Evolutionary conservation across 208 protist species (phyloP).

Genomic region (Herpetomonas tarakana): DNA sequence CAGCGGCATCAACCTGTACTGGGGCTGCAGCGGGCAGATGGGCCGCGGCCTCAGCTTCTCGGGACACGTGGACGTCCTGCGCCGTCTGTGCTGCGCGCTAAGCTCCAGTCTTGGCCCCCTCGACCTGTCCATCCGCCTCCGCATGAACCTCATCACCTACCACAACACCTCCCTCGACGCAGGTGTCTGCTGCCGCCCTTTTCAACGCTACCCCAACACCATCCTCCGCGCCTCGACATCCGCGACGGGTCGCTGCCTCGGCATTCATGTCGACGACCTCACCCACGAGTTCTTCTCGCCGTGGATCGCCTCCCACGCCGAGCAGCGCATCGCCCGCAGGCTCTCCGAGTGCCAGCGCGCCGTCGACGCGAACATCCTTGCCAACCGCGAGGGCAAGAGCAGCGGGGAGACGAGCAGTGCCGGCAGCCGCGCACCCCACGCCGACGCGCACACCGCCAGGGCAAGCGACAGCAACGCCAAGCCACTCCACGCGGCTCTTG

Average conservation of each 20-base stretch:
- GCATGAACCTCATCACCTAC: conserved; percentile 71
- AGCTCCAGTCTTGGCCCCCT: conserved; percentile 42
- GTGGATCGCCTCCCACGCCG: conserved; percentile 1
- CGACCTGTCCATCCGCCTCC: conserved; percentile 55
- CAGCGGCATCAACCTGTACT: conserved; percentile 76
- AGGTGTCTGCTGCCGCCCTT: conserved; percentile 50
- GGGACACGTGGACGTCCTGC: conserved; percentile 66
- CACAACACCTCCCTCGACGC: conserved; percentile 66
- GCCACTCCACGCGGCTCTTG: neutral
- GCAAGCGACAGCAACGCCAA: neutral
- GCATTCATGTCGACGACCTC: conserved; percentile 50
- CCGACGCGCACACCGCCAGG: neutral
- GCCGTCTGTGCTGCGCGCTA: conserved; percentile 59
- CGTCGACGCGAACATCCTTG: neutral
- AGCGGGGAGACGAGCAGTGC: neutral
- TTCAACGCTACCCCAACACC: conserved; percentile 23
- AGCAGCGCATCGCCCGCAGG: neutral
- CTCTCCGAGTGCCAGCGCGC: neutral
- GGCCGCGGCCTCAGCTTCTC: conserved; percentile 45
- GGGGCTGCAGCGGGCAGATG: conserved; percentile 43
- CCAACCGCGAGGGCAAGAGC: no score
- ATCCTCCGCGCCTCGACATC: conserved; percentile 39
- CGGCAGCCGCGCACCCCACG: neutral
- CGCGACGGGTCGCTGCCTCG: conserved; percentile 35
- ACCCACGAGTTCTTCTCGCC: conserved; percentile 24